Evolutionary conservation across 2,329 filamentous ascomycete genomes (phyloP).

Genomic region (Orbilia brochopaga): DNA sequence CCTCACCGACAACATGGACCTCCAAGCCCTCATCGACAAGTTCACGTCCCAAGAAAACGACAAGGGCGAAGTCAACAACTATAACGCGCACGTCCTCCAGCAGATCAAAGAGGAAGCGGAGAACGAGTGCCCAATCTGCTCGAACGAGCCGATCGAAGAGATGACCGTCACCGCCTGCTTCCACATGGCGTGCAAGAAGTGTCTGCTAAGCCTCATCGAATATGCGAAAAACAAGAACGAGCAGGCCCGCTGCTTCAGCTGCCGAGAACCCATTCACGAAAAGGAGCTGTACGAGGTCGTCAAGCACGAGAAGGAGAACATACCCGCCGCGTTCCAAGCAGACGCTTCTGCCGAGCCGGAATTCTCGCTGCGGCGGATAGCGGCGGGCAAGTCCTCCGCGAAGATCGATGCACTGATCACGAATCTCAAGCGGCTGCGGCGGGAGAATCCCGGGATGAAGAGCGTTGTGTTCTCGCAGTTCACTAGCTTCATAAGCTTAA

Average conservation of each 20-base stretch:
- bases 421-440: conserved; percentile 73
- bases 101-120: conserved; percentile 90
- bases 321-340: conserved; percentile 53
- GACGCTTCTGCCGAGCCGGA: conserved; percentile 58
- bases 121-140: conserved; percentile 91
- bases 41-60: conserved; percentile 75
- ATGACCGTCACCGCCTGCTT: conserved; percentile 95
- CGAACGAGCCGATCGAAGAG: conserved; percentile 93
- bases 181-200: conserved; percentile 96
- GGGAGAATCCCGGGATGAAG: conserved; percentile 73
- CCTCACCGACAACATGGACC: conserved; percentile 92
- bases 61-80: conserved; percentile 69
- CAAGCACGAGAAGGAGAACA: conserved; percentile 69
- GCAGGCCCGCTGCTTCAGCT: conserved; percentile 84
- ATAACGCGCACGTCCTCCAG: conserved; percentile 82
- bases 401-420: conserved; percentile 82
- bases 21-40: conserved; percentile 80
- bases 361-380: conserved; percentile 65
- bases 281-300: conserved; percentile 93
- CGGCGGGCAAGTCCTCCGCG: conserved; percentile 74
- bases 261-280: conserved; percentile 78
- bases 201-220: conserved; percentile 85
- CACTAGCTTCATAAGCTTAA: conserved; percentile 91
- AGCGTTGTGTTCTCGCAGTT: conserved; percentile 97
- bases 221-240: conserved; percentile 67